These are phyloP conservation scores for Phytophthora palmivora DNA, from an alignment of 352 stramenopile species.

Conservation along the genomic window DNA sequence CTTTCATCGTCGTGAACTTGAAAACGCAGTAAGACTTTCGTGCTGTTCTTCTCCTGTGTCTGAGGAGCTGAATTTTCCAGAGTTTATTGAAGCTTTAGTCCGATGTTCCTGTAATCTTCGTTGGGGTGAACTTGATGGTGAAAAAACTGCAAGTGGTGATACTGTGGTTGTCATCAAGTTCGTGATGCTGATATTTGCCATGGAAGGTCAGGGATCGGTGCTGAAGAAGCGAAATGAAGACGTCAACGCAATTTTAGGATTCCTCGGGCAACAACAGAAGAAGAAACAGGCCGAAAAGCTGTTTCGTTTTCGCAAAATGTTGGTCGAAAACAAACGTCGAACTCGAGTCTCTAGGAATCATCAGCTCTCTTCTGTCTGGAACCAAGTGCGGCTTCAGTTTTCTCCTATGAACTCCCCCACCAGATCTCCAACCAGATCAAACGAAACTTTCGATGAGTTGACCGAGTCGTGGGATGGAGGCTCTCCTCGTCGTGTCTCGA, in stretches of 20 bases:
- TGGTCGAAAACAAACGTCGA: slow-evolving; percentile 39
- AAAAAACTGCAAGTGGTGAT: slow-evolving; percentile 2
- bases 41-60: slow-evolving; percentile 31
- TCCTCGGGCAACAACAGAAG: slow-evolving; percentile 53
- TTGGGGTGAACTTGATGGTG: slow-evolving; percentile 42
- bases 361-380: slow-evolving; percentile 28
- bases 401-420: slow-evolving; percentile 13
- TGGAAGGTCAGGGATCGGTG: slow-evolving; percentile 73
- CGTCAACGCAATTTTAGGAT: slow-evolving; percentile 55
- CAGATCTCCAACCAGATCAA: slow-evolving; percentile 18
- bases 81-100: slow-evolving; percentile 70
- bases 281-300: slow-evolving; percentile 48
- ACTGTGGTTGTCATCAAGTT: slow-evolving; percentile 65
- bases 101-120: slow-evolving; percentile 55
- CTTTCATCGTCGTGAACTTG: slow-evolving; percentile 61
- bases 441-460: slow-evolving; percentile 41
- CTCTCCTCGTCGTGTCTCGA: slow-evolving; percentile 8
- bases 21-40: slow-evolving; percentile 49
- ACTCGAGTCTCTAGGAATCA: slow-evolving; percentile 2
- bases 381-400: slow-evolving; percentile 34
- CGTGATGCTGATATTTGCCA: slow-evolving; percentile 80
- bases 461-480: slow-evolving; percentile 41
- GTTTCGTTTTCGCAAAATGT: slow-evolving; percentile 51
- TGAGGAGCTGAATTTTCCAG: slow-evolving; percentile 54
- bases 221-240: slow-evolving; percentile 66